Conservation (phyloP, 139 green algal genomes). For the Chlamydomonas urium region DNA sequence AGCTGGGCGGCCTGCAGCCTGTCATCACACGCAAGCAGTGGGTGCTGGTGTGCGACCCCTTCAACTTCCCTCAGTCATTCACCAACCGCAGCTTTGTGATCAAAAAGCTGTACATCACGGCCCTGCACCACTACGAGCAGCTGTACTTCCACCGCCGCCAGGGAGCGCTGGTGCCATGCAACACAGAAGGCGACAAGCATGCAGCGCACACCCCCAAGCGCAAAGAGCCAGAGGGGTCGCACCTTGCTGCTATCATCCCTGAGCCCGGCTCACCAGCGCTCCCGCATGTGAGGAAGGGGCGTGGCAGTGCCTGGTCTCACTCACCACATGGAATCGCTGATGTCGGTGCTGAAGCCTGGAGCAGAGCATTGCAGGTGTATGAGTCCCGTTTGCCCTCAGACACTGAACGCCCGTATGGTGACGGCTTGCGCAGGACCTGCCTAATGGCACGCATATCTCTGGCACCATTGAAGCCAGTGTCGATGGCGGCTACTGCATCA, state of each 20-base stretch:
- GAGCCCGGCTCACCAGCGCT: no score
- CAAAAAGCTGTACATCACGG: slow-evolving; percentile 5
- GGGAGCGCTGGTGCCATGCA: background rate
- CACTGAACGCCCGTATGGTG: no score
- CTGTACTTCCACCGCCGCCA: background rate
- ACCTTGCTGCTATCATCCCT: no score
- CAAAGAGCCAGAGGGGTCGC: background rate
- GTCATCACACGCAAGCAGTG: slow-evolving; percentile 10
- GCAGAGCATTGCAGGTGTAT: background rate
- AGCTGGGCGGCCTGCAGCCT: background rate
- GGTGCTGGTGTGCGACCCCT: slow-evolving; percentile 5
- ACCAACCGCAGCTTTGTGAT: slow-evolving; percentile 8
- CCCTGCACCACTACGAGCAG: slow-evolving; percentile 19
- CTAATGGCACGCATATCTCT: background rate
- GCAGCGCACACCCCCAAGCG: no score
- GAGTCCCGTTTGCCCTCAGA: background rate
- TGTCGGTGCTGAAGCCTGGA: no score
- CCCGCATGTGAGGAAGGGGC: no score
- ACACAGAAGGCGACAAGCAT: no score
- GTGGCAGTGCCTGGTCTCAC: no score
- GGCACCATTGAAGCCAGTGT: background rate
- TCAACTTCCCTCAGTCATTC: slow-evolving; percentile 8
- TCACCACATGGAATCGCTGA: background rate
- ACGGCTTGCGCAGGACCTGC: no score
- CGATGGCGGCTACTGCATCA: background rate